These are phyloP conservation scores for Bombardia bombarda DNA, from an alignment of 495 filamentous ascomycete species.

Conservation along the genomic window DNA sequence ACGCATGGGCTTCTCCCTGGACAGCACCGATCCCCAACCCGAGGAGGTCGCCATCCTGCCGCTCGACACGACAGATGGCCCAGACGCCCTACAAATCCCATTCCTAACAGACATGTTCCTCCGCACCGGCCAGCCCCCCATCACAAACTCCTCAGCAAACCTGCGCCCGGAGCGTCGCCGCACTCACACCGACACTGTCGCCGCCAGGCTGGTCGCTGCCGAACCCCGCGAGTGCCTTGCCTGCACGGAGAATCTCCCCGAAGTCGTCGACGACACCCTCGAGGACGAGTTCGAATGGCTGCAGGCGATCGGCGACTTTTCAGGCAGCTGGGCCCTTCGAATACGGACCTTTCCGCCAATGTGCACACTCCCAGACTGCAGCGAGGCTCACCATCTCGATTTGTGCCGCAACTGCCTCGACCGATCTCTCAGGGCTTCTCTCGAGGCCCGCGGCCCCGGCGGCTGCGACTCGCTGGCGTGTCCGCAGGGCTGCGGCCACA, in stretches of 20 bases:
- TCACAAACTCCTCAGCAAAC: no score
- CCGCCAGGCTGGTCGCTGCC: not conserved
- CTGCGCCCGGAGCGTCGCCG: no score
- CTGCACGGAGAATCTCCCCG: conserved; percentile 1
- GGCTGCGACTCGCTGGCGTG: conserved; percentile 3
- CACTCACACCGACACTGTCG: no score
- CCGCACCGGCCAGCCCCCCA: not conserved
- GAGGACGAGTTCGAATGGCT: conserved; percentile 2
- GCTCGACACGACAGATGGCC: conserved; percentile 4
- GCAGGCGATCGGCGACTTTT: not conserved
- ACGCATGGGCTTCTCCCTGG: not conserved
- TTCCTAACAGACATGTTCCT: conserved; percentile 5
- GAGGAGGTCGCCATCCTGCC: conserved; percentile 1
- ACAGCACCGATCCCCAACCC: not conserved
- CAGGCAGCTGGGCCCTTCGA: conserved; percentile 5
- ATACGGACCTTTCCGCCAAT: conserved; percentile 5
- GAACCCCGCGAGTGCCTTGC: conserved; percentile 1
- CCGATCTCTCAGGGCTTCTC: conserved; percentile 1
- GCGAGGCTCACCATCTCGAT: conserved; percentile 2
- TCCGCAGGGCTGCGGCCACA: conserved; percentile 4
- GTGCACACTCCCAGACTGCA: conserved; percentile 2
- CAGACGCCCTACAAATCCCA: conserved; percentile 3
- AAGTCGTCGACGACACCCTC: conserved; percentile 1
- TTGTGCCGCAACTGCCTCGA: conserved; percentile 8
- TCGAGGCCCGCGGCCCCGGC: conserved; percentile 4